Evolutionary conservation across 2,329 filamentous ascomycete species (phyloP).

Genomic region (Penicillium sp.): DNA sequence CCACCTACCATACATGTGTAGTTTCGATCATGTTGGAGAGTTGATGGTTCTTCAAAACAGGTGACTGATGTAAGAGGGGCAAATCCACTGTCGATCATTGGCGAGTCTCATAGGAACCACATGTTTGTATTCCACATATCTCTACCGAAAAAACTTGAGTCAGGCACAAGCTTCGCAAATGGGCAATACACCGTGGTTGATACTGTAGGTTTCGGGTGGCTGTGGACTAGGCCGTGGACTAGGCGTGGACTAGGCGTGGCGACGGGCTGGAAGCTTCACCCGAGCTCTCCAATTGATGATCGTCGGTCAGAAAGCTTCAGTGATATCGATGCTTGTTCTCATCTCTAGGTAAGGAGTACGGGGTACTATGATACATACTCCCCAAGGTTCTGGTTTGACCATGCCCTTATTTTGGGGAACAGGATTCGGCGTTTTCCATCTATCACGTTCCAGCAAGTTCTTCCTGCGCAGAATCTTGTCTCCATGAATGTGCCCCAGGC

Average conservation of each 20-base stretch:
- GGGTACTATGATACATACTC: neutral
- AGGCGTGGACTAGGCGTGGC: too few relatives aligned
- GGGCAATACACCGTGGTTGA: too few relatives aligned
- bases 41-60: neutral
- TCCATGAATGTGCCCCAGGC: conserved; percentile 2
- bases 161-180: neutral
- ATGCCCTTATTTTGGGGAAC: neutral
- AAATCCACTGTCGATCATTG: neutral
- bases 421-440: conserved; percentile 1
- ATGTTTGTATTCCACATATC: neutral
- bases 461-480: conserved; percentile 5
- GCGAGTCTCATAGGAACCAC: neutral
- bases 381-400: neutral
- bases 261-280: neutral
- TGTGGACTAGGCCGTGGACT: neutral
- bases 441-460: conserved; percentile 2
- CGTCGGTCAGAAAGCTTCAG: neutral
- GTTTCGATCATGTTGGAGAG: neutral
- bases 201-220: neutral
- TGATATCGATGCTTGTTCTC: neutral
- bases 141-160: too few relatives aligned
- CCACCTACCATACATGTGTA: neutral
- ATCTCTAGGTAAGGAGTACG: neutral
- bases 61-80: neutral
- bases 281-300: neutral